Base-by-base conservation (phyloP, 805 yeast species). In the Starmerella ratchasimensis region DNA sequence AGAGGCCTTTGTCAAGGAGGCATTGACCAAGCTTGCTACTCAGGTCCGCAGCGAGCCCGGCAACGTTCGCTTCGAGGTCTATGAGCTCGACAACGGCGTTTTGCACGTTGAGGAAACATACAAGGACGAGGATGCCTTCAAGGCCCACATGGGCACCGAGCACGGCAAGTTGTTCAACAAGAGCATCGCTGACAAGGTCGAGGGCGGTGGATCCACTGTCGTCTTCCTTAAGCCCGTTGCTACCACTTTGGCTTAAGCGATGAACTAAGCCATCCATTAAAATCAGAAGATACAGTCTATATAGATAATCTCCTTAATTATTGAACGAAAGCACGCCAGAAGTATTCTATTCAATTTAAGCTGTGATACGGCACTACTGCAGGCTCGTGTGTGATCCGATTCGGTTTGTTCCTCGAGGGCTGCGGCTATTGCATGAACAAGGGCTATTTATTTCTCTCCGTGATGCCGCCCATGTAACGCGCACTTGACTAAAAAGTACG, bases 31-130 rank as follows among this genome's bases (percentile, higher is more conserved):
- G 21, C 36, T 46, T 24, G 53, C 52, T 28, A 38, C 35, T 26
- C 20, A 36, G 33, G 53, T 49, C 19, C 53, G 53, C 28, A 30
- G 29, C 23, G 53, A 49, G 51, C 51, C 52, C 13, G 53, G 53
- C 36, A 35, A 37, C 40, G 53, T 46, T 23, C 50, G 53, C 28
- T 49, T 49, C 44, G 53, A 48, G 42, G 51, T 49, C 18, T 49
- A 49, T 47, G 44, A 44, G 45, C 40, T 34, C 22, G 48, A 39
- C 26, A 40, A 44, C 33, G 50, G 47, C 34, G 20, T 33, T 13
- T 34, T 49, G 41, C 52, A 48, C 46, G 49, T 49, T 31, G 52
- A 49, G 47, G 53, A 49, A 45, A 49, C 53, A 33, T 49, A 49
- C 52, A 43, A 46, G 44, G 50, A 49, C 33, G 52, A 49, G 39